These are phyloP conservation scores for Mycena rosella DNA, from an alignment of 768 basidiomycete species.

Conservation along the genomic window DNA sequence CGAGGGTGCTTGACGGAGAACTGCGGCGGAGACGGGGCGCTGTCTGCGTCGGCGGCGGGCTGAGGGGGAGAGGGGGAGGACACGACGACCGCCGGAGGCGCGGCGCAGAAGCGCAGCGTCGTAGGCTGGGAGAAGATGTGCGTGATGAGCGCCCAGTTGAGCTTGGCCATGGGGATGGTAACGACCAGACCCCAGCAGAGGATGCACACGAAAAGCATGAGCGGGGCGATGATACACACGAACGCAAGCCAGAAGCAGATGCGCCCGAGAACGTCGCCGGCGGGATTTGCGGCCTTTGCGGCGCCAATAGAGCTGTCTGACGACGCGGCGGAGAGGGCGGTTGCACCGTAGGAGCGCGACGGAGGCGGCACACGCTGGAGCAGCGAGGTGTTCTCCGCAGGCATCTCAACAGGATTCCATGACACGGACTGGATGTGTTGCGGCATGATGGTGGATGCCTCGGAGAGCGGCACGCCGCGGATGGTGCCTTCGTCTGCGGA, in stretches of 20 bases:
- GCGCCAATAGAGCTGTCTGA: conserved; percentile 49
- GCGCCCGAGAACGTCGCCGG: conserved; percentile 73
- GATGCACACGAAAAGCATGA: conserved; percentile 88
- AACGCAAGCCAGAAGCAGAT: conserved; percentile 87
- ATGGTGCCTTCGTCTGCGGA: conserved; percentile 37
- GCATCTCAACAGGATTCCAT: conserved; percentile 51
- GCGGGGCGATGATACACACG: conserved; percentile 83
- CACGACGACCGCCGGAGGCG: conserved; percentile 79
- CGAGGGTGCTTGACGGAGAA: conserved; percentile 80
- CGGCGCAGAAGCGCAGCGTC: conserved; percentile 91
- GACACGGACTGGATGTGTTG: conserved; percentile 57
- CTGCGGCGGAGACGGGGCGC: conserved; percentile 50
- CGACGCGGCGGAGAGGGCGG: conserved; percentile 48
- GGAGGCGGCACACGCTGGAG: conserved; percentile 55
- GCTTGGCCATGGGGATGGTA: conserved; percentile 97
- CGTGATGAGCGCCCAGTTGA: conserved; percentile 94
- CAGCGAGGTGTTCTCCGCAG: conserved; percentile 64
- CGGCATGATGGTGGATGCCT: conserved; percentile 56
- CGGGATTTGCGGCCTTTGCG: conserved; percentile 47
- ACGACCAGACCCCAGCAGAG: conserved; percentile 96
- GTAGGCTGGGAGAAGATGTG: conserved; percentile 85
- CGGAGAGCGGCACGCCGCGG: conserved; percentile 54
- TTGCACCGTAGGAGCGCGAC: conserved; percentile 81
- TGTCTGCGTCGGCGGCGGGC: conserved; percentile 40
- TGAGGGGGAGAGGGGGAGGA: conserved; percentile 48